These are phyloP conservation scores for Yarrowia keelungensis DNA, from an alignment of 805 yeast genomes.

Conservation along the genomic window DNA sequence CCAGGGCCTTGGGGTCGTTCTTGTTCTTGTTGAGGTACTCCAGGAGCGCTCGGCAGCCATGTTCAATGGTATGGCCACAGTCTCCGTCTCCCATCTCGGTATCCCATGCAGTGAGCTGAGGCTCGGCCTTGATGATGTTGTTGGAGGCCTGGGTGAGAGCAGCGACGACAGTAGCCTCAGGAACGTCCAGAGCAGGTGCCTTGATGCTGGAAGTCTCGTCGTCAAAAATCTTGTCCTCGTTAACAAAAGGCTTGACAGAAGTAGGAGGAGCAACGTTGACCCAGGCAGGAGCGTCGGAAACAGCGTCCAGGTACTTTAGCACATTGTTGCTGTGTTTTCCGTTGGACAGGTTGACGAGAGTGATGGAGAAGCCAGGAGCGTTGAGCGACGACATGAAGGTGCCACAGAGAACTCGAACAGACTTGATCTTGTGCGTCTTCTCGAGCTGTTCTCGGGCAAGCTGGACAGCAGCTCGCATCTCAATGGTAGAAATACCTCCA, in stretches of 20 bases:
- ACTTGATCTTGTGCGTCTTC: constrained; percentile 60
- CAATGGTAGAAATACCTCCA: constrained; percentile 90
- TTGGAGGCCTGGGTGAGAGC: constrained; percentile 29
- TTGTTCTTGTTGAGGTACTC: constrained; percentile 57
- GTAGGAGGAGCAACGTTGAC: constrained; percentile 7
- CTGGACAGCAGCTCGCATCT: constrained; percentile 73
- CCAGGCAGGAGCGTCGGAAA: constrained; percentile 88
- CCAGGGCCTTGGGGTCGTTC: constrained; percentile 54
- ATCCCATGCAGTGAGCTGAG: constrained; percentile 82
- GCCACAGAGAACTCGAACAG: constrained; percentile 76
- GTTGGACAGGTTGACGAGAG: constrained; percentile 73
- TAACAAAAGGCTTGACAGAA: constrained; percentile 19
- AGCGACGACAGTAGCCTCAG: constrained; percentile 43
- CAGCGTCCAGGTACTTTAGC: constrained; percentile 67
- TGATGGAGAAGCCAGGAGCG: constrained; percentile 90
- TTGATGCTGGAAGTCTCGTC: constrained; percentile 39
- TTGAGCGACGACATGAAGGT: constrained; percentile 87
- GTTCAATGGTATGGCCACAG: constrained; percentile 88
- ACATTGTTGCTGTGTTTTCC: constrained; percentile 55
- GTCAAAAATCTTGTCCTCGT: constrained; percentile 27
- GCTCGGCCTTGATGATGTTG: constrained; percentile 56
- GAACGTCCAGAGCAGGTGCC: constrained; percentile 40
- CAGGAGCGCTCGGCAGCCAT: constrained; percentile 78
- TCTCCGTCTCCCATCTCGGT: constrained; percentile 96
- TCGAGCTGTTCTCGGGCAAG: constrained; percentile 62